Conservation (phyloP, 2,329 filamentous ascomycete species). For the Fonsecaea pedrosoi region DNA sequence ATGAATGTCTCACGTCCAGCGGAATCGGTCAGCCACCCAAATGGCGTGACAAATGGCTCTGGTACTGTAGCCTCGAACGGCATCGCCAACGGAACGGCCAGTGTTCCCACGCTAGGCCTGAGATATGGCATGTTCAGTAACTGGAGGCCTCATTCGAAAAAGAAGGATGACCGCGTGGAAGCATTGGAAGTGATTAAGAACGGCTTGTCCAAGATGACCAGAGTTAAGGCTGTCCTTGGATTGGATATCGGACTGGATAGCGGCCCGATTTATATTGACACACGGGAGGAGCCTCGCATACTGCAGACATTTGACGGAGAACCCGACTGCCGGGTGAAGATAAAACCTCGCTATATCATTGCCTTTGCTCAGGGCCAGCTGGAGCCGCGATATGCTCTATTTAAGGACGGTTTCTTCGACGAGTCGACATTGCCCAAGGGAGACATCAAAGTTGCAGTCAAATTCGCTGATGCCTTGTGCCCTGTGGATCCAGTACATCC, state of each 20-base stretch:
- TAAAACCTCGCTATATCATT: slow-evolving; percentile 41
- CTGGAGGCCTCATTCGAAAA: slow-evolving; percentile 9
- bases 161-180: slow-evolving; percentile 12
- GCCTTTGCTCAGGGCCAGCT: slow-evolving; percentile 41
- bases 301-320: slow-evolving; percentile 35
- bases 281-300: slow-evolving; percentile 37
- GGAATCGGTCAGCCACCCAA: background rate
- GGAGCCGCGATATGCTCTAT: slow-evolving; percentile 42
- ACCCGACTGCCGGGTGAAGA: slow-evolving; percentile 39
- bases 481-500: slow-evolving; percentile 36
- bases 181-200: slow-evolving; percentile 13
- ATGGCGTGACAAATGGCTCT: slow-evolving; percentile 1
- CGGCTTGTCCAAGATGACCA: slow-evolving; percentile 22
- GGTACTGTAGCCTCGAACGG: background rate
- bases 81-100: background rate
- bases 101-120: background rate
- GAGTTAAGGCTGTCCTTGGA: slow-evolving; percentile 21
- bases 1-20: slow-evolving; percentile 3
- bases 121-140: slow-evolving; percentile 6
- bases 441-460: slow-evolving; percentile 40
- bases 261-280: slow-evolving; percentile 41
- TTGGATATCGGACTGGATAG: slow-evolving; percentile 24
- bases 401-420: slow-evolving; percentile 42
- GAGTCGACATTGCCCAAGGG: slow-evolving; percentile 38
- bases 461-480: slow-evolving; percentile 41